Evolutionary conservation across 768 basidiomycete genomes (phyloP).

Genomic region (Tremella yokohamensis): DNA sequence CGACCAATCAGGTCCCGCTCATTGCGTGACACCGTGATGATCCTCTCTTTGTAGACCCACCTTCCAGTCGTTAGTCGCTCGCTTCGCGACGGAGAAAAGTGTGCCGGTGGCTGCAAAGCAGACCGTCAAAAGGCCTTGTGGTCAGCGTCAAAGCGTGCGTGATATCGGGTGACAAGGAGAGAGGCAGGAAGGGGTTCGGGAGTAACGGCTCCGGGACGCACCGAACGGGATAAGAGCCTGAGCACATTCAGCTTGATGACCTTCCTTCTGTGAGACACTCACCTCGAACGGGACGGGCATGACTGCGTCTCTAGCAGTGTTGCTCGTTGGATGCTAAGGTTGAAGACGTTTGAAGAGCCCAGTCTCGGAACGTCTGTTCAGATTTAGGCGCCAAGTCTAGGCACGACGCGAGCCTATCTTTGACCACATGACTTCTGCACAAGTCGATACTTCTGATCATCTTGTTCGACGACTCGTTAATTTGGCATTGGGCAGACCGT

Average conservation of each 20-base stretch:
- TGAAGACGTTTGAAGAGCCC: too few species aligned
- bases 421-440: too few species aligned
- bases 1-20: neutral
- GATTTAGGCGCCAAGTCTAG: too few species aligned
- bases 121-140: conserved; percentile 69
- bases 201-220: conserved; percentile 43
- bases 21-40: neutral
- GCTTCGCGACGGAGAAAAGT: conserved; percentile 70
- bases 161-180: too few species aligned
- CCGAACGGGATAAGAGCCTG: conserved; percentile 93
- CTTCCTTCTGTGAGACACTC: conserved; percentile 1
- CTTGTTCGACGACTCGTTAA: neutral
- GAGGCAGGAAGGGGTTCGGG: neutral
- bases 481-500: neutral
- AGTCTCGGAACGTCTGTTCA: too few species aligned
- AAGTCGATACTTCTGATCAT: too few species aligned
- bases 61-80: conserved; percentile 86
- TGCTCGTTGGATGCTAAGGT: too few species aligned
- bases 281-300: conserved; percentile 91
- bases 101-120: conserved; percentile 92
- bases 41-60: conserved; percentile 53
- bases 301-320: too few species aligned
- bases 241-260: neutral
- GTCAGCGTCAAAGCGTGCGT: conserved; percentile 17
- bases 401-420: too few species aligned